Conservation (phyloP, 192 early-diverging fungal genomes). For the Phycomyces nitens region DNA sequence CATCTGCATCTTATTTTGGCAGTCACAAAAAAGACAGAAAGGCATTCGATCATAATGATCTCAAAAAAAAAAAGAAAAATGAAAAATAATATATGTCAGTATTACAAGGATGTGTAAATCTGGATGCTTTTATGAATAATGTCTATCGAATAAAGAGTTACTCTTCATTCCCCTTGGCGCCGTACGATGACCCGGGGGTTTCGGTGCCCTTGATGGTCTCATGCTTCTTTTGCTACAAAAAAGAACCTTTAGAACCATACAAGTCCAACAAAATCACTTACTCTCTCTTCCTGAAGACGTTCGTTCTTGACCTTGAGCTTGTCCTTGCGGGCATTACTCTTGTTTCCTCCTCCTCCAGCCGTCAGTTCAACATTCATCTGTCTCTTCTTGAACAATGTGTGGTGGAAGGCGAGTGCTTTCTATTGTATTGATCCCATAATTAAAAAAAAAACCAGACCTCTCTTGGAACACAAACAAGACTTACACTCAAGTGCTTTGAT, state of each 20-base stretch:
- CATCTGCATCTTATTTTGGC: too few relatives aligned
- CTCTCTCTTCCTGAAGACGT: constrained; percentile 50
- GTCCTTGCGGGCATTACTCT: constrained; percentile 42
- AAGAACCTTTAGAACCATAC: constrained; percentile 1
- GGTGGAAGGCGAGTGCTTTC: constrained; percentile 63
- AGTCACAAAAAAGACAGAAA: too few relatives aligned
- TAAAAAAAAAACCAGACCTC: too few relatives aligned
- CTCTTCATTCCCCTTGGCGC: too few relatives aligned
- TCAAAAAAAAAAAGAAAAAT: too few relatives aligned
- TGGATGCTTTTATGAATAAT: too few relatives aligned
- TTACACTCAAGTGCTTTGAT: constrained; percentile 49
- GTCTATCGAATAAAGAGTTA: too few relatives aligned
- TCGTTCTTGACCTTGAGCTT: constrained; percentile 50
- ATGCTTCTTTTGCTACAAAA: constrained; percentile 43
- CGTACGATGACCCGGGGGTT: constrained; percentile 1
- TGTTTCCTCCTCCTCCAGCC: constrained; percentile 70
- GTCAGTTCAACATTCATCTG: constrained; percentile 74
- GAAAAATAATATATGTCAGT: too few relatives aligned
- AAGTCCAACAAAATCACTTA: constrained; percentile 26
- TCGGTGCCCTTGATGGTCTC: constrained; percentile 28
- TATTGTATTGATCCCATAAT: too few relatives aligned
- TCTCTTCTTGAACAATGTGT: constrained; percentile 54
- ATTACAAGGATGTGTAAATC: too few relatives aligned
- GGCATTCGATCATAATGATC: too few relatives aligned
- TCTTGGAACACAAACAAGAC: too few relatives aligned